A percentile compares a stretch with the other conserved stretches of the same genome.
These are phyloP conservation scores for Globisporangium megalacanthum DNA, from an alignment of 352 stramenopile species.

Conservation along the genomic window DNA sequence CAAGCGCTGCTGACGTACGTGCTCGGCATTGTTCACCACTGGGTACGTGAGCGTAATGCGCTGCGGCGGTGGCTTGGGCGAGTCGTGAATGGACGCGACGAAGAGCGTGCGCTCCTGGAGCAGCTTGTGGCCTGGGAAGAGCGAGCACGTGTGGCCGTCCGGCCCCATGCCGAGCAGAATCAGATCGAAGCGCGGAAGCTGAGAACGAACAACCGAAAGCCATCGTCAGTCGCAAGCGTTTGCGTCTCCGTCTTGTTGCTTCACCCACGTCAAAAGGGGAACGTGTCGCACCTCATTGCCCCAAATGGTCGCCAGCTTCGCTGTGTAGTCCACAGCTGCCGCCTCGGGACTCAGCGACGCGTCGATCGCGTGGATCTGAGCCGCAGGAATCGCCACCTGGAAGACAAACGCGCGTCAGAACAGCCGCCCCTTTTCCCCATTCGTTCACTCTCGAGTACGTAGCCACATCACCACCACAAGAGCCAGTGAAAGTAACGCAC, in stretches of 20 bases:
- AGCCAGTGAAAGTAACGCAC: slow-evolving; percentile 23
- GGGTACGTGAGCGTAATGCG: slow-evolving; percentile 97
- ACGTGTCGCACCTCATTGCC: slow-evolving; percentile 33
- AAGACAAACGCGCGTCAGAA: neutral
- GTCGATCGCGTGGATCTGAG: slow-evolving; percentile 93
- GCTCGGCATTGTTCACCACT: slow-evolving; percentile 89
- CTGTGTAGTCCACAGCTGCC: slow-evolving; percentile 68
- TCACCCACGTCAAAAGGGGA: neutral
- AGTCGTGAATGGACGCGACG: slow-evolving; percentile 95
- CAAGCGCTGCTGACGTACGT: slow-evolving; percentile 33
- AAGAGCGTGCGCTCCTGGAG: slow-evolving; percentile 81
- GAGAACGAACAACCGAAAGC: neutral
- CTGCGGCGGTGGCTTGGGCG: slow-evolving; percentile 94
- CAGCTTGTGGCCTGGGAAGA: slow-evolving; percentile 95
- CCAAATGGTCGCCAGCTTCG: slow-evolving; percentile 62
- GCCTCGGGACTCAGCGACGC: slow-evolving; percentile 53
- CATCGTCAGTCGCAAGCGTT: neutral
- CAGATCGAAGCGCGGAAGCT: slow-evolving; percentile 91
- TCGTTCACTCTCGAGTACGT: too few species aligned
- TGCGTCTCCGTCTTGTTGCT: too few species aligned
- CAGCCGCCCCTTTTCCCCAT: too few species aligned
- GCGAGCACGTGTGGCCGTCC: slow-evolving; percentile 97
- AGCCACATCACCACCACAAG: neutral
- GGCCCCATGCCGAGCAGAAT: slow-evolving; percentile 96
- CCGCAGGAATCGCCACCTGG: slow-evolving; percentile 59